Base-by-base conservation (phyloP, 176 grass and related monocot genomes). In the Tuctoria greenei region DNA sequence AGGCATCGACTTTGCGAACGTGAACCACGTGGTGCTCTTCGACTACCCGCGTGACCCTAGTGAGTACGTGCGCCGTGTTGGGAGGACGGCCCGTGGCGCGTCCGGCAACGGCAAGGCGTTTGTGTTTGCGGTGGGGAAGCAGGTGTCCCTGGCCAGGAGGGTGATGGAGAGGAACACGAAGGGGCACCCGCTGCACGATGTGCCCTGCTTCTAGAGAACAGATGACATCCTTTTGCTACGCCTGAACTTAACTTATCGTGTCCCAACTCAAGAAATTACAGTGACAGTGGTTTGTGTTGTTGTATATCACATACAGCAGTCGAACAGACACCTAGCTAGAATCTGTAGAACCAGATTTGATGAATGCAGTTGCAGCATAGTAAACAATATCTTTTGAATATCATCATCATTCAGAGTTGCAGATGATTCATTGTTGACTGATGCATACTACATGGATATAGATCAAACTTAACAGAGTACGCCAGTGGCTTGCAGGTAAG, bases 21-120 rank as follows among this genome's bases (percentile, higher is more conserved):
- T 93, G 79, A 92, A 93, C 80, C 94, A 89, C 1, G 94, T 97
- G 62, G 84, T 97, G 68, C 75, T 97, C 0, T 93, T 97, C 8
- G 95, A 97, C 79, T 97, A 91, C 64, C 95, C 95, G 5, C 91
- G 95, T 4, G 95, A 97, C 69, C 95, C 95, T 0, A 97, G 91
- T 0, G 94, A 97, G 79, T 93, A 97, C 0, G 81, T 97, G 3
- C 91, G 94, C 0, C 81, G 94, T 0, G 94, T 97, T 0, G 94
- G 94, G 2, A 79, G 94, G 84, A 93, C 94, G 4, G 91, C 91
- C 23, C 91, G 91, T 0, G 94, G 91, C 23, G 95, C 88, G 0
- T 90, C 91, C 0, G 91, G 91, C 61, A 85, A 66, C 0, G 95
- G 95, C 47, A 93, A 86, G 88, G 91, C 95, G 0, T 97, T 86